Conservation (phyloP, 345 rosid species). For the Eucalyptus regnans region DNA sequence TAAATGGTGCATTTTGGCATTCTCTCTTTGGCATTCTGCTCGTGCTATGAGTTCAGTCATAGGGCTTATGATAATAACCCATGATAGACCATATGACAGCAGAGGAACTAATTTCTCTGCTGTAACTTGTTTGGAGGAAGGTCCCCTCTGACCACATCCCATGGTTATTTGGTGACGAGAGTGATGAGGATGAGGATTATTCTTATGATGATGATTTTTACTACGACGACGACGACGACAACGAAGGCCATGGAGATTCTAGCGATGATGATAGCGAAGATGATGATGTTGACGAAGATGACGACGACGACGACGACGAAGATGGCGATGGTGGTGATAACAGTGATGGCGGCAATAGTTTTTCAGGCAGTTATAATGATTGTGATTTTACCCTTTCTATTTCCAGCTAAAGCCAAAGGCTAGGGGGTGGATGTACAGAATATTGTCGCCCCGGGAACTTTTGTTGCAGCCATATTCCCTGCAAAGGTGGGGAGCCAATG, state of each 20-base stretch:
- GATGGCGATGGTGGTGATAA: background rate
- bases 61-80: background rate
- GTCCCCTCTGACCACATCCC: slow-evolving; percentile 4
- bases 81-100: background rate
- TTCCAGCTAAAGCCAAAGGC: slow-evolving; percentile 47
- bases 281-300: background rate
- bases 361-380: slow-evolving; percentile 7
- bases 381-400: slow-evolving; percentile 14
- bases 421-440: slow-evolving; percentile 38
- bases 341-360: background rate
- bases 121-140: slow-evolving; percentile 44
- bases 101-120: slow-evolving; percentile 32
- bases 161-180: slow-evolving; percentile 12
- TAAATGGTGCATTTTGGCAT: background rate
- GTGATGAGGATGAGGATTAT: slow-evolving; percentile 2
- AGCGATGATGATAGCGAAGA: background rate
- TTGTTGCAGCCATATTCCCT: slow-evolving; percentile 41
- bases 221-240: slow-evolving; percentile 8
- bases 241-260: background rate
- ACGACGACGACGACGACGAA: background rate
- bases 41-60: background rate
- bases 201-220: slow-evolving; percentile 5
- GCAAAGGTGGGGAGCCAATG: slow-evolving; percentile 18
- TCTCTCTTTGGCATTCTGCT: background rate
- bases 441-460: slow-evolving; percentile 32